Evolutionary conservation across 768 basidiomycete species (phyloP).

Genomic region (Suillus paluster): DNA sequence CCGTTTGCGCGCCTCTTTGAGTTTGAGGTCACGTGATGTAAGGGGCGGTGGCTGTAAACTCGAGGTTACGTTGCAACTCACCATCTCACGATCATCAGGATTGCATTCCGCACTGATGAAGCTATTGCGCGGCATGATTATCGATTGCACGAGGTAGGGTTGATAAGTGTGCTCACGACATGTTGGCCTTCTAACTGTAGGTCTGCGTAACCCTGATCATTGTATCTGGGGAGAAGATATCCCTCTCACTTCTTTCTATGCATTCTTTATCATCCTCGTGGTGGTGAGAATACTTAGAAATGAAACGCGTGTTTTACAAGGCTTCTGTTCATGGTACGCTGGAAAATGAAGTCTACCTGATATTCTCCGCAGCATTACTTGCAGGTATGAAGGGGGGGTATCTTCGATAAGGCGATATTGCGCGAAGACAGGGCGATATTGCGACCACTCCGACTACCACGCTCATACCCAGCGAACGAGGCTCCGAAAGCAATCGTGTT

Average conservation of each 20-base stretch:
- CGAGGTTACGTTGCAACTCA: background rate
- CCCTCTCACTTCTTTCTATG: background rate
- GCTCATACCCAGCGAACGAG: too few species aligned
- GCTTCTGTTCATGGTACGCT: background rate
- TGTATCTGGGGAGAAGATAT: background rate
- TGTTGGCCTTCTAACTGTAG: background rate
- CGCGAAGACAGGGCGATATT: too few species aligned
- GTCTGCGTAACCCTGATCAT: background rate
- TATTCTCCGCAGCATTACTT: background rate
- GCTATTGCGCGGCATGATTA: background rate
- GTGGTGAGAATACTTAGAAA: background rate
- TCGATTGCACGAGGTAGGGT: background rate
- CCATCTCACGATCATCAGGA: background rate
- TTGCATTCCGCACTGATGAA: background rate
- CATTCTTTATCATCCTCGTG: background rate
- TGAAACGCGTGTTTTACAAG: background rate
- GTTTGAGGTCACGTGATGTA: conserved; percentile 32
- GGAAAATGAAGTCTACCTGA: background rate
- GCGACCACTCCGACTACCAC: too few species aligned
- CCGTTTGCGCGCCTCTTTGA: conserved; percentile 28
- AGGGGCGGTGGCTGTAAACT: conserved; percentile 37
- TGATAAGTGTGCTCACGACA: background rate
- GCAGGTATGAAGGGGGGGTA: background rate
- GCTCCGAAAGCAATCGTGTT: too few species aligned
- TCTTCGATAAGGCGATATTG: background rate